These are phyloP conservation scores for Leccinum variabile DNA, from an alignment of 1,284 basidiomycete species.

Conservation along the genomic window DNA sequence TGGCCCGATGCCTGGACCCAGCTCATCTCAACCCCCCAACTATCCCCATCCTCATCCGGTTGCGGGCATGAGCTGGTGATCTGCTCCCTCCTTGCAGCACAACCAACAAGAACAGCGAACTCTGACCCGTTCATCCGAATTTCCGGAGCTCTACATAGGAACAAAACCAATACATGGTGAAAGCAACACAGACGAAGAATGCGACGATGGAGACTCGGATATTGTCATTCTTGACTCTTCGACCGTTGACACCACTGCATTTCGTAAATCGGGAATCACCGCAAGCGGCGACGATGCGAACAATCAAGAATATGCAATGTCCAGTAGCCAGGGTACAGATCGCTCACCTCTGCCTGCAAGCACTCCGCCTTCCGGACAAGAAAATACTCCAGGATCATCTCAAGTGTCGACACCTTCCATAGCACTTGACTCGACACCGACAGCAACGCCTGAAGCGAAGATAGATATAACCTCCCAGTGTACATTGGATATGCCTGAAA, in stretches of 20 bases:
- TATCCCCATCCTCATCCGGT: constrained; percentile 16
- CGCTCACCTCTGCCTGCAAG: constrained; percentile 23
- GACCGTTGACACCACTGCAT: constrained; percentile 25
- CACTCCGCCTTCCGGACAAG: constrained; percentile 15
- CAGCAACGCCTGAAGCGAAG: not conserved
- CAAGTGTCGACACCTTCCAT: constrained; percentile 10
- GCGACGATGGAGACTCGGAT: constrained; percentile 28
- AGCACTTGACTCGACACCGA: not conserved
- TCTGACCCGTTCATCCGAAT: constrained; percentile 34
- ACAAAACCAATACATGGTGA: not conserved
- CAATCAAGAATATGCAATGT: constrained; percentile 7
- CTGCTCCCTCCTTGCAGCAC: not conserved
- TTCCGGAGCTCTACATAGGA: constrained; percentile 36
- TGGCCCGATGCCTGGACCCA: constrained; percentile 18
- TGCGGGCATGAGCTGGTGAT: constrained; percentile 15
- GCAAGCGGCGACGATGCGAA: not conserved
- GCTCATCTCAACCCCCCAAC: constrained; percentile 7
- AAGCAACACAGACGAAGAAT: constrained; percentile 1
- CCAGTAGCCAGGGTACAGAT: constrained; percentile 4
- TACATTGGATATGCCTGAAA: constrained; percentile 11
- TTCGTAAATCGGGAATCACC: constrained; percentile 20
- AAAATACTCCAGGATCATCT: constrained; percentile 12
- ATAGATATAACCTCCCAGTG: not conserved
- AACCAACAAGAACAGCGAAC: constrained; percentile 21
- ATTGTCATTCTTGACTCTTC: constrained; percentile 34